Evolutionary conservation across 345 rosid genomes (phyloP).

Genomic region (Pugionium cornutum): DNA sequence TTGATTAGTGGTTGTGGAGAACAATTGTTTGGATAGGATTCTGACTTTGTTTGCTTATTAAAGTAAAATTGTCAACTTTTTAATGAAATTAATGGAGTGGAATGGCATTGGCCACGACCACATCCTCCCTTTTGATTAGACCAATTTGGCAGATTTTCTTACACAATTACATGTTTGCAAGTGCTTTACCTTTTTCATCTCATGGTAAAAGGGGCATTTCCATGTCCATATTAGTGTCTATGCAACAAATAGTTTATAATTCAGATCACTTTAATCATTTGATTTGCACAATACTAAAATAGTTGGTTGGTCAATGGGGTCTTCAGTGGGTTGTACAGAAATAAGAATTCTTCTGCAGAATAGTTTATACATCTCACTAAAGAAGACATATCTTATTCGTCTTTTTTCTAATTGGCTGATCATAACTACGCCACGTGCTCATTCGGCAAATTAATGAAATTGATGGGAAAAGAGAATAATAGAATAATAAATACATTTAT

Average conservation of each 20-base stretch:
- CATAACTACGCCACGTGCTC: too few relatives aligned
- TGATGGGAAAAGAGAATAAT: too few relatives aligned
- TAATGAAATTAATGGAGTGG: conserved; percentile 38
- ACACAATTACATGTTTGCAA: not conserved
- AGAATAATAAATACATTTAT: too few relatives aligned
- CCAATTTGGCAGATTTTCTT: conserved; percentile 24
- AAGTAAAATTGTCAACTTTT: conserved; percentile 23
- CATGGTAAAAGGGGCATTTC: conserved; percentile 14
- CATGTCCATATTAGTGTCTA: not conserved
- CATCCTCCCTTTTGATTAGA: conserved; percentile 31
- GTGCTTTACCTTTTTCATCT: conserved; percentile 15
- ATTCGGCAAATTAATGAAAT: too few relatives aligned
- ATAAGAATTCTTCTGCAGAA: not conserved
- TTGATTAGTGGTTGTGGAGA: conserved; percentile 32
- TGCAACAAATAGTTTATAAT: not conserved
- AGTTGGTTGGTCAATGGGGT: conserved; percentile 5
- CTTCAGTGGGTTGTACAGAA: not conserved
- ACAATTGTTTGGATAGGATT: conserved; percentile 38
- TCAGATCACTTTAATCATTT: conserved; percentile 3
- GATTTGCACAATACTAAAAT: conserved; percentile 7
- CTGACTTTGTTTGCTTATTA: conserved; percentile 10
- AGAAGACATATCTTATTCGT: not conserved
- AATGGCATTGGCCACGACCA: conserved; percentile 36
- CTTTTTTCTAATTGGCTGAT: not conserved
- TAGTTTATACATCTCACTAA: conserved; percentile 9